Conservation (phyloP, 441 rosid genomes). For the Syzygium syzygioides region DNA sequence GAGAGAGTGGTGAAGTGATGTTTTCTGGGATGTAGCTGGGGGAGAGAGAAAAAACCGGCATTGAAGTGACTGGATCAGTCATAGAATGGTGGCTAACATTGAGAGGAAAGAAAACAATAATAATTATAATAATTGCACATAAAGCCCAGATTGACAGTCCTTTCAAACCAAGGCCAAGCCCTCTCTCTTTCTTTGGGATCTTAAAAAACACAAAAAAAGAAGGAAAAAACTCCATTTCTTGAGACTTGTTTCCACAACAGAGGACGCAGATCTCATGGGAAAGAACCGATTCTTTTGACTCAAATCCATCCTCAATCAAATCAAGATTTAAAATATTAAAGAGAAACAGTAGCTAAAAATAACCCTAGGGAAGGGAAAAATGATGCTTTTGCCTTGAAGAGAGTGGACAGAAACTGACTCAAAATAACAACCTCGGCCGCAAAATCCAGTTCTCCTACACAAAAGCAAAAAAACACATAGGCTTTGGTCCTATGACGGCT, state of each 20-base stretch:
- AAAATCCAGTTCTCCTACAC: conserved; percentile 21
- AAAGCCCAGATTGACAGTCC: conserved; percentile 17
- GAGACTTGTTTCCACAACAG: conserved; percentile 5
- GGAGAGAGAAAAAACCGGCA: conserved; percentile 9
- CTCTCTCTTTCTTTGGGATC: conserved; percentile 10
- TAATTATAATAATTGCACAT: neutral
- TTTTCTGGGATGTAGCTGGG: neutral
- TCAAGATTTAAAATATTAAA: neutral
- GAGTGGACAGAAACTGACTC: neutral
- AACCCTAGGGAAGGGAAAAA: conserved; percentile 11
- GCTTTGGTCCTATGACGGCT: conserved; percentile 29
- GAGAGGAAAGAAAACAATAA: neutral
- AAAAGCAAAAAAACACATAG: conserved; percentile 14
- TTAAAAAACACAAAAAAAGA: neutral
- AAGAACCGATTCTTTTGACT: neutral
- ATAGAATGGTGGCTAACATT: neutral
- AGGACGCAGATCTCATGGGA: conserved; percentile 30
- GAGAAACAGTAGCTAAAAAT: conserved; percentile 6
- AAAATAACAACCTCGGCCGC: conserved; percentile 22
- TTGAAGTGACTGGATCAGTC: conserved; percentile 40
- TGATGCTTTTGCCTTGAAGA: neutral
- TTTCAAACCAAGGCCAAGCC: neutral
- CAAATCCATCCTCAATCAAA: neutral
- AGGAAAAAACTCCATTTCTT: neutral
- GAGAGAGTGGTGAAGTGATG: conserved; percentile 7